Conservation (phyloP, 345 rosid species). For the Syzygium jambos region DNA sequence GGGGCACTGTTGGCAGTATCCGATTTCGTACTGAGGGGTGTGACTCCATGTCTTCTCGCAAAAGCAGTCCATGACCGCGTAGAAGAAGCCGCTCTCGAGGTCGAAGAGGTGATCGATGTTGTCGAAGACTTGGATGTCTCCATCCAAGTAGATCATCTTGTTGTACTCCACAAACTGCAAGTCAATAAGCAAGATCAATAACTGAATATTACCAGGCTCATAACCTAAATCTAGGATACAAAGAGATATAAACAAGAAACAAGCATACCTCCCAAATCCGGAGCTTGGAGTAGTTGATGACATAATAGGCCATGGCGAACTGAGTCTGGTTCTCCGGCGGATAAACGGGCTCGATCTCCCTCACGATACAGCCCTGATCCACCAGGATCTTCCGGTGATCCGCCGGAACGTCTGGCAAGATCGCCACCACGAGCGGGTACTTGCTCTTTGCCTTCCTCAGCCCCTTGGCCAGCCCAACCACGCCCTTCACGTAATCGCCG, state of each 20-base stretch:
- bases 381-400: constrained; percentile 28
- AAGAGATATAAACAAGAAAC: neutral
- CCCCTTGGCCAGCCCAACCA: constrained; percentile 37
- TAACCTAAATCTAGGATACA: neutral
- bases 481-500: constrained; percentile 31
- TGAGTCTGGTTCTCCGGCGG: constrained; percentile 18
- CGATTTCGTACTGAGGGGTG: constrained; percentile 30
- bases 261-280: constrained; percentile 33
- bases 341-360: constrained; percentile 30
- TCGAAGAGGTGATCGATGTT: constrained; percentile 36
- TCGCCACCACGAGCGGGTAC: constrained; percentile 32
- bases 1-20: constrained; percentile 47
- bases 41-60: constrained; percentile 41
- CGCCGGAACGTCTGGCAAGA: constrained; percentile 31
- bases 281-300: constrained; percentile 40
- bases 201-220: neutral
- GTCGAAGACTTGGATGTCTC: constrained; percentile 31
- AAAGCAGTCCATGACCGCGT: constrained; percentile 46
- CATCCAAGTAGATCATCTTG: constrained; percentile 33
- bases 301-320: constrained; percentile 13
- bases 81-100: constrained; percentile 17
- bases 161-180: constrained; percentile 27
- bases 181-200: neutral
- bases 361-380: constrained; percentile 25
- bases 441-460: constrained; percentile 25